A percentile compares a stretch with the other conserved stretches of the same genome.
These are phyloP conservation scores for Stephania cephalantha DNA, from an alignment of 164 flowering plant genomes.

Conservation along the genomic window DNA sequence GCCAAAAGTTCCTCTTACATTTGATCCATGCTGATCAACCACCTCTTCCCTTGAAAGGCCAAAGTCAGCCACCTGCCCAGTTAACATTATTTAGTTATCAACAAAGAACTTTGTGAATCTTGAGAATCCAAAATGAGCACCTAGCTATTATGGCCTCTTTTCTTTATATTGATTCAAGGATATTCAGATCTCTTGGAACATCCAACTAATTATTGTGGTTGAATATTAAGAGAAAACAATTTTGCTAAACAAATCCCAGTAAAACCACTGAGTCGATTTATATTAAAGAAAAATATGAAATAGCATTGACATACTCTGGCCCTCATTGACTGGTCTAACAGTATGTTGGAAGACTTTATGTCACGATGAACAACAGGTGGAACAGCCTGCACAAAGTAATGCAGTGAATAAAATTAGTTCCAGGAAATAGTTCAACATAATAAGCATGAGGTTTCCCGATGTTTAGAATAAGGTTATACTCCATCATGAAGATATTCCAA, in stretches of 20 bases:
- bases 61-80: constrained; percentile 87
- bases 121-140: too few relatives aligned
- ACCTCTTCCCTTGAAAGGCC: constrained; percentile 95
- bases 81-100: too few relatives aligned
- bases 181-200: too few relatives aligned
- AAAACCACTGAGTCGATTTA: too few relatives aligned
- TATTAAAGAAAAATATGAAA: too few relatives aligned
- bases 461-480: constrained; percentile 34
- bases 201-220: too few relatives aligned
- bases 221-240: too few relatives aligned
- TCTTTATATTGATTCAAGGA: too few relatives aligned
- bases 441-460: not conserved
- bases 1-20: constrained; percentile 85
- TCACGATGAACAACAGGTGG: constrained; percentile 96
- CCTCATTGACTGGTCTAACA: constrained; percentile 87
- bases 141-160: too few relatives aligned
- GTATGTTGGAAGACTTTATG: constrained; percentile 88
- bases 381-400: constrained; percentile 54
- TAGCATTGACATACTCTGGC: constrained; percentile 65
- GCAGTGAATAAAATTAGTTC: constrained; percentile 3
- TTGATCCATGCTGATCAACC: constrained; percentile 55
- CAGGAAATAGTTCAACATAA: not conserved
- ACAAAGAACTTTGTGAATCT: too few relatives aligned
- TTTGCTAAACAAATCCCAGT: too few relatives aligned
- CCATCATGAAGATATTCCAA: constrained; percentile 99